These are phyloP conservation scores for Westerdykella sp. DNA, from an alignment of 2,329 filamentous ascomycete genomes.

Conservation along the genomic window DNA sequence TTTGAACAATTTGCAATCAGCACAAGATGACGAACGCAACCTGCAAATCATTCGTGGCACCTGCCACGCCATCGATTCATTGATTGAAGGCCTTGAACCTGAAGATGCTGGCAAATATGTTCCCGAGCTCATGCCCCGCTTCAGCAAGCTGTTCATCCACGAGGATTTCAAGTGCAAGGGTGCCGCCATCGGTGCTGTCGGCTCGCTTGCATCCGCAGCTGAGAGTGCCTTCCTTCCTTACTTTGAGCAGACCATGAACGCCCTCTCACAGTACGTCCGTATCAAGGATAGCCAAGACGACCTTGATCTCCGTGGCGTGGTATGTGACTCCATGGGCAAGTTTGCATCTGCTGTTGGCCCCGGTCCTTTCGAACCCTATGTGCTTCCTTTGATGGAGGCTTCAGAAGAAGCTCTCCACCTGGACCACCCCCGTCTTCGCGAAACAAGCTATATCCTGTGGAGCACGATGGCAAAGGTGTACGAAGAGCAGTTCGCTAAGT, in stretches of 20 bases:
- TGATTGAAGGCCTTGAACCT: conserved; percentile 78
- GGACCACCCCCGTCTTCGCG: conserved; percentile 82
- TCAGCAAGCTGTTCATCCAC: conserved; percentile 77
- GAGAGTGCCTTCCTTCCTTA: conserved; percentile 82
- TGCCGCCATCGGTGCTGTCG: conserved; percentile 79
- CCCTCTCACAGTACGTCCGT: conserved; percentile 74
- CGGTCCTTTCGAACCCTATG: conserved; percentile 82
- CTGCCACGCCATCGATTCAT: conserved; percentile 83
- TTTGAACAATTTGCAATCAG: conserved; percentile 56
- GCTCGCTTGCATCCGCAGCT: conserved; percentile 81
- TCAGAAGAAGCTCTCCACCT: conserved; percentile 87
- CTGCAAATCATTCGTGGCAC: conserved; percentile 82
- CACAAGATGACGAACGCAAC: conserved; percentile 63
- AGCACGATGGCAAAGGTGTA: conserved; percentile 92
- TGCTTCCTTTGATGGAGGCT: conserved; percentile 81
- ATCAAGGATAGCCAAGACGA: conserved; percentile 88
- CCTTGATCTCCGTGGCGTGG: conserved; percentile 79
- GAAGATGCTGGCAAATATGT: conserved; percentile 79
- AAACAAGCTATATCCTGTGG: conserved; percentile 97
- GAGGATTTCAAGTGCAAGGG: conserved; percentile 86
- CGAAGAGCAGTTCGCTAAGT: conserved; percentile 72
- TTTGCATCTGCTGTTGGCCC: conserved; percentile 85
- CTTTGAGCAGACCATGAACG: conserved; percentile 84
- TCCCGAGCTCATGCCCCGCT: conserved; percentile 72
- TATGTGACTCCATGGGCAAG: conserved; percentile 88